Conservation (phyloP, 2,329 filamentous ascomycete species). For the Fusarium nurragi region DNA sequence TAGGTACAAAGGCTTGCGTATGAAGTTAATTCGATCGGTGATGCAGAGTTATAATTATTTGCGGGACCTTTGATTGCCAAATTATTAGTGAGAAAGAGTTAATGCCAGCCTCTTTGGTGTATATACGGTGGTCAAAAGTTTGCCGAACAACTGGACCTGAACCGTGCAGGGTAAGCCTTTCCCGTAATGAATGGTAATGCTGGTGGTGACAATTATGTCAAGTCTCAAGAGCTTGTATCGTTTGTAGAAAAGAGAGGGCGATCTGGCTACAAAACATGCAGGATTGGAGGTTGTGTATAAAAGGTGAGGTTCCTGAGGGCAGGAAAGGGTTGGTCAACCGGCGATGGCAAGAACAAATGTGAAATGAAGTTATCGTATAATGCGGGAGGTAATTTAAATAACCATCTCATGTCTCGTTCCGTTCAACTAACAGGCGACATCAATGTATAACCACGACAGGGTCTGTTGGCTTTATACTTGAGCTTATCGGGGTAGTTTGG, state of each 20-base stretch:
- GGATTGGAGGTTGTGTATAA: background rate
- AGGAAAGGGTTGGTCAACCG: conserved; percentile 1
- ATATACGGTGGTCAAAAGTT: background rate
- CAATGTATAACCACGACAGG: conserved; percentile 47
- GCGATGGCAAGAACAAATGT: conserved; percentile 21
- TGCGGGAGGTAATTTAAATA: conserved; percentile 47
- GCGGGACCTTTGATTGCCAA: background rate
- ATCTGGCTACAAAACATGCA: background rate
- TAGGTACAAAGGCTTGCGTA: conserved; percentile 14
- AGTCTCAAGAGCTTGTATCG: background rate
- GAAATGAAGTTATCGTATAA: conserved; percentile 42
- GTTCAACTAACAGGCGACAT: conserved; percentile 49
- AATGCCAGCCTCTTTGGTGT: background rate
- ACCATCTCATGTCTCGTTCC: conserved; percentile 56
- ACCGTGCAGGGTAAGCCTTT: conserved; percentile 23
- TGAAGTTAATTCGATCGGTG: conserved; percentile 14
- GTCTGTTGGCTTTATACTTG: conserved; percentile 54
- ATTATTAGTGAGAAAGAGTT: background rate
- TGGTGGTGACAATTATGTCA: background rate
- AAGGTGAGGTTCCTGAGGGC: background rate
- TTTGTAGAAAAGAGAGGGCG: background rate
- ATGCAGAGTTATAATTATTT: conserved; percentile 11
- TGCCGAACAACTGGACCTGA: background rate
- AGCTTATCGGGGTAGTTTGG: conserved; percentile 28
- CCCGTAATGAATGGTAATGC: background rate